A percentile compares a stretch with the other conserved stretches of the same genome.
phyloP scores from a whole-genome alignment of 2,329 filamentous ascomycete genomes.

The Botryotinia convoluta region DNA sequence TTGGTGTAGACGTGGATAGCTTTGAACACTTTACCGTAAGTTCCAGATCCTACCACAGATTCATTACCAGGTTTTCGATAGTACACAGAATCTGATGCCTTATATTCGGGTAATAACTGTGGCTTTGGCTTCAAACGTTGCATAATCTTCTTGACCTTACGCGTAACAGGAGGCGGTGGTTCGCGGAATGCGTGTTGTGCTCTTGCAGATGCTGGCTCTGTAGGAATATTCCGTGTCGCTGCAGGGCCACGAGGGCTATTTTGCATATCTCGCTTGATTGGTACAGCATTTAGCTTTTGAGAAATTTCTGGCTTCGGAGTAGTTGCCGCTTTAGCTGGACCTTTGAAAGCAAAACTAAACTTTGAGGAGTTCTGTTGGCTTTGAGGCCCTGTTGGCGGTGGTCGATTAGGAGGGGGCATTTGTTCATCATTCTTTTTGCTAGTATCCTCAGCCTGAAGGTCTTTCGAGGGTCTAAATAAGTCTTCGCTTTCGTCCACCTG shows the following conservation, averaged over 20 bases:
- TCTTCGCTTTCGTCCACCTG: constrained; percentile 54
- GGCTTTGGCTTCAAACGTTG: constrained; percentile 71
- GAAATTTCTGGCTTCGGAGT: constrained; percentile 62
- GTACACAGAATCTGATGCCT: constrained; percentile 83
- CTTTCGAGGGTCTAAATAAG: constrained; percentile 61
- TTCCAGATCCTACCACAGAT: constrained; percentile 92
- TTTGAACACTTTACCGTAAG: constrained; percentile 94
- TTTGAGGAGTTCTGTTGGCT: constrained; percentile 52
- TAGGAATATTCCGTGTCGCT: constrained; percentile 46
- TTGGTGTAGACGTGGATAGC: constrained; percentile 90
- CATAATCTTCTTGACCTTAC: constrained; percentile 63
- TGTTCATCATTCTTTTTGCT: constrained; percentile 49
- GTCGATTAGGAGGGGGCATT: constrained; percentile 53
- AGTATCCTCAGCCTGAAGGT: constrained; percentile 62
- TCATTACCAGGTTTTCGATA: constrained; percentile 96
- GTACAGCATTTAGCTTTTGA: constrained; percentile 61
- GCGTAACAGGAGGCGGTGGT: constrained; percentile 44
- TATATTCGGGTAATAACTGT: constrained; percentile 67
- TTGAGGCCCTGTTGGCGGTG: constrained; percentile 45
- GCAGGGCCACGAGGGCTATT: constrained; percentile 41
- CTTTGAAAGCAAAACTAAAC: constrained; percentile 93
- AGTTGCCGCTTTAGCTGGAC: constrained; percentile 57
- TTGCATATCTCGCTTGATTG: constrained; percentile 31
- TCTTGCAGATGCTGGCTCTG: constrained; percentile 53
- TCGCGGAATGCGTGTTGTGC: constrained; percentile 34